A percentile compares a stretch with the other conserved stretches of the same genome.
Evolutionary conservation across 768 basidiomycete species (phyloP).

Genomic region (Astraeus odoratus): DNA sequence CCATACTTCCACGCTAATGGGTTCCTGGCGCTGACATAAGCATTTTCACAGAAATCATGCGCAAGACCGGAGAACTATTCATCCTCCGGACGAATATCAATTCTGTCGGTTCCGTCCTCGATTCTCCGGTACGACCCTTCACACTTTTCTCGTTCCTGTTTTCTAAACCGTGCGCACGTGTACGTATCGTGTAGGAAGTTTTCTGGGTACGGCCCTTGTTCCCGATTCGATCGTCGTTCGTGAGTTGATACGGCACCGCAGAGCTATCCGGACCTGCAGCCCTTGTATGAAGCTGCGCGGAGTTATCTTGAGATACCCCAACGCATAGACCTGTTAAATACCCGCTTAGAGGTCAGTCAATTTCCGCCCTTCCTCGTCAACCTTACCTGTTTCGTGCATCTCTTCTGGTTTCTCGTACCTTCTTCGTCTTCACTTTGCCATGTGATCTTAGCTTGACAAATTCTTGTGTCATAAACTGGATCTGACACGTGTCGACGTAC

Average conservation of each 20-base stretch:
- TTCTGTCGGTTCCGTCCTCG: conserved; percentile 92
- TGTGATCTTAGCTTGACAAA: neutral
- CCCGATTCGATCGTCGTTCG: conserved; percentile 7
- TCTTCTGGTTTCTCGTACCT: conserved; percentile 1
- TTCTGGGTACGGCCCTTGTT: conserved; percentile 67
- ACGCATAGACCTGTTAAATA: conserved; percentile 86
- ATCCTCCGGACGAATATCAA: conserved; percentile 91
- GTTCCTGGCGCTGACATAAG: neutral
- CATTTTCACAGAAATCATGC: conserved; percentile 75
- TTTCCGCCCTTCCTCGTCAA: conserved; percentile 2
- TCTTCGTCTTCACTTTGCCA: neutral
- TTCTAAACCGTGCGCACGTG: neutral
- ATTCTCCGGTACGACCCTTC: conserved; percentile 69
- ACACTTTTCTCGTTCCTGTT: neutral
- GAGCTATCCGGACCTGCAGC: conserved; percentile 94
- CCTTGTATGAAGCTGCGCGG: conserved; percentile 87
- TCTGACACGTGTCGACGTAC: neutral
- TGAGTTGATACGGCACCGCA: conserved; percentile 28
- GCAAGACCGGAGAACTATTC: conserved; percentile 92
- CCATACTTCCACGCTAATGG: neutral
- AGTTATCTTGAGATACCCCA: conserved; percentile 95
- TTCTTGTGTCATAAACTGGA: neutral
- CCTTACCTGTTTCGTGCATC: neutral
- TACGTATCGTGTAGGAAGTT: conserved; percentile 54
- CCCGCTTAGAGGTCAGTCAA: conserved; percentile 74